Base-by-base conservation (phyloP, 2,329 filamentous ascomycete species). In the Mariannaea elegans region DNA sequence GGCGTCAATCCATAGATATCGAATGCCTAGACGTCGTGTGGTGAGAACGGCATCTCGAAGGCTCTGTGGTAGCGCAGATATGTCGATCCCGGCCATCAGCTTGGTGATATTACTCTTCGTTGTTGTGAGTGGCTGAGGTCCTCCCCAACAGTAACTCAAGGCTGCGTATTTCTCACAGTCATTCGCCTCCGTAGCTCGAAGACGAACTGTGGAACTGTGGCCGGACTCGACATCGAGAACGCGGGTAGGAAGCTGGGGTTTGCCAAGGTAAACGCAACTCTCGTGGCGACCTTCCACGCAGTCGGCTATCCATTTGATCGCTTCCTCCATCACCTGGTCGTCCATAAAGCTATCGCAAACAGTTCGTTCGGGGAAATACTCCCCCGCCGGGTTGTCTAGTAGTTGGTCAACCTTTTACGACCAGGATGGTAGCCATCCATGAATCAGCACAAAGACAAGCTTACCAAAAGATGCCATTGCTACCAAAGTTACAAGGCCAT, bases 1-100 rank as follows among this genome's bases (percentile, higher is more conserved):
- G 9, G 48, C 48, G 18, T 51, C 24, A 23, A 51, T 42, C 48
- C 48, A 51, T 18, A 51, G 18, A 21, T 51, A 51, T 41, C 24
- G 48, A 27, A 41, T 42, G 14, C 36, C 18, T 5, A 51, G 48
- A 7, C 24, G 16, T 19, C 24, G 36, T 12, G 48, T 51, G 4
- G 24, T 19, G 10, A 16, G 24, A 31, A 42, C 24, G 0, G 48
- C 48, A 23, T 51, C 48, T 32, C 10, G 48, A n/a, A 51, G 36
- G 6, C 14, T 51, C 12, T 21, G 24, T 4, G 48, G 48, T 8
- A 51, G 18, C 9, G 27, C 9, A 13, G 45, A 23, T 4, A 48
- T 14, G 4, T 48, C 29, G n/a, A 48, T 16, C n/a, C 45, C 45
- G 9, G 29, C 29, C 45, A 48, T 48, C 8, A 48, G 45, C 29